A percentile compares a stretch with the other conserved stretches of the same genome.
Evolutionary conservation across 176 grass and related monocot species (phyloP).

Genomic region (Ampelocalamus luodianensis): DNA sequence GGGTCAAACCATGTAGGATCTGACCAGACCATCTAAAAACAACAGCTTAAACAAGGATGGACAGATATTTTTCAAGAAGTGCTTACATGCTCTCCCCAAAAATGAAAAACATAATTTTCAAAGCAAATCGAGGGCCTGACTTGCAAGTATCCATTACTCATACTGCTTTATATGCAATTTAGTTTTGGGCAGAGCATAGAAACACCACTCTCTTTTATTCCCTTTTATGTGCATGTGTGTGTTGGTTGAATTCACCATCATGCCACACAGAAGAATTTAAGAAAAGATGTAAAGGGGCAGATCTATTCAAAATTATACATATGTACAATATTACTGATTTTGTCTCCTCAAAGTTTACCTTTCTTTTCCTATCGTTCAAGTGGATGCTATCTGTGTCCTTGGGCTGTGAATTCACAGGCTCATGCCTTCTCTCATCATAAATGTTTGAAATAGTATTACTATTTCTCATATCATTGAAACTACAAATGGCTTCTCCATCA

Average conservation of each 20-base stretch:
- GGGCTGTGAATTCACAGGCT: slow-evolving; percentile 43
- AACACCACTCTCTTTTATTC: neutral
- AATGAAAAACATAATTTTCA: neutral
- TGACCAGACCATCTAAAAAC: slow-evolving; percentile 7
- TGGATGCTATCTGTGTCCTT: slow-evolving; percentile 48
- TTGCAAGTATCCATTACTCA: slow-evolving; percentile 17
- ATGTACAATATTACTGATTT: slow-evolving; percentile 54
- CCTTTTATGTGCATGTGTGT: slow-evolving; percentile 5
- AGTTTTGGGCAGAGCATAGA: slow-evolving; percentile 36
- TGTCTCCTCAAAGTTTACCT: slow-evolving; percentile 81
- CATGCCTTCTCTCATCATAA: slow-evolving; percentile 53
- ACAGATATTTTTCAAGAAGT: neutral
- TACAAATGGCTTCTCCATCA: slow-evolving; percentile 41
- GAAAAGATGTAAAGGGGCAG: slow-evolving; percentile 33
- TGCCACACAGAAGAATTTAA: slow-evolving; percentile 25
- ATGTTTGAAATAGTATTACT: slow-evolving; percentile 52
- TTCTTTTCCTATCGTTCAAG: slow-evolving; percentile 72
- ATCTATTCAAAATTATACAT: slow-evolving; percentile 40
- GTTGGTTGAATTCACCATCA: slow-evolving; percentile 23
- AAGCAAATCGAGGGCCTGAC: slow-evolving; percentile 9
- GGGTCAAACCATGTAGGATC: slow-evolving; percentile 21
- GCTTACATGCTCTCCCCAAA: slow-evolving; percentile 21
- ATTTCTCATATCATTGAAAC: slow-evolving; percentile 48
- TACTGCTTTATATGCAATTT: slow-evolving; percentile 26
- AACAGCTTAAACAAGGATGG: slow-evolving; percentile 23